phyloP scores from a whole-genome alignment of 169 alveolate genomes.

The Eimeria acervulina region DNA sequence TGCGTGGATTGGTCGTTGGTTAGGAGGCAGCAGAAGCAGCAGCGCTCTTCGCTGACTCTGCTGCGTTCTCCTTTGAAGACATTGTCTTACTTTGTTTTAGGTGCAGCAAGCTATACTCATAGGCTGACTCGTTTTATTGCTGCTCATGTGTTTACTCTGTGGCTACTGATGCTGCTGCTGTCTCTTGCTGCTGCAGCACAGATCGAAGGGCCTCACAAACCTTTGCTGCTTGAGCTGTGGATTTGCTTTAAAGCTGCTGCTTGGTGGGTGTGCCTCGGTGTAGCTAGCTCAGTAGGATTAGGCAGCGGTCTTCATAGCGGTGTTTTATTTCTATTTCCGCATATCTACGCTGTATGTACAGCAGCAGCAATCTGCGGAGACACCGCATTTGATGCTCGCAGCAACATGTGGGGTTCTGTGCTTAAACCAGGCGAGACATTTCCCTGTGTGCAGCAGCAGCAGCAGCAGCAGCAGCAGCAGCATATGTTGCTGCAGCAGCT shows the following conservation, averaged over 20 bases:
- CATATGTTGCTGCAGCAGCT: no score
- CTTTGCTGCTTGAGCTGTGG: constrained; percentile 21
- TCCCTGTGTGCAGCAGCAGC: constrained; percentile 60
- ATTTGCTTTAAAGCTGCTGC: constrained; percentile 44
- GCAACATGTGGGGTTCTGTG: constrained; percentile 86
- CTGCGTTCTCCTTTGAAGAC: constrained; percentile 30
- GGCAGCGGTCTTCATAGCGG: constrained; percentile 93
- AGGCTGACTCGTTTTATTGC: not conserved
- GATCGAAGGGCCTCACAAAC: constrained; percentile 75
- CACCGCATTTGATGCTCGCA: constrained; percentile 88
- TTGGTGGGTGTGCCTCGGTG: constrained; percentile 91
- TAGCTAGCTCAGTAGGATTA: constrained; percentile 89
- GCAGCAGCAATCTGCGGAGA: constrained; percentile 86
- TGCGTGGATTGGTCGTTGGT: constrained; percentile 67
- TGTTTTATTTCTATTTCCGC: constrained; percentile 90
- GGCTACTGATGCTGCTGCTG: constrained; percentile 40
- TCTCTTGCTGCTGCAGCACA: no score
- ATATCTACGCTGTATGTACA: constrained; percentile 88
- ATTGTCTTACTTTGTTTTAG: not conserved
- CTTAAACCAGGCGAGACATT: constrained; percentile 85
- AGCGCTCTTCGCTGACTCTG: constrained; percentile 17
- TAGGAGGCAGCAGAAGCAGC: constrained; percentile 60
- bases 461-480: not conserved
- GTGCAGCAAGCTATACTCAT: not conserved
- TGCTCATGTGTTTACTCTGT: constrained; percentile 34